Conservation (phyloP, 1,139 yeast genomes). For the Tardiomyces digboiensis region DNA sequence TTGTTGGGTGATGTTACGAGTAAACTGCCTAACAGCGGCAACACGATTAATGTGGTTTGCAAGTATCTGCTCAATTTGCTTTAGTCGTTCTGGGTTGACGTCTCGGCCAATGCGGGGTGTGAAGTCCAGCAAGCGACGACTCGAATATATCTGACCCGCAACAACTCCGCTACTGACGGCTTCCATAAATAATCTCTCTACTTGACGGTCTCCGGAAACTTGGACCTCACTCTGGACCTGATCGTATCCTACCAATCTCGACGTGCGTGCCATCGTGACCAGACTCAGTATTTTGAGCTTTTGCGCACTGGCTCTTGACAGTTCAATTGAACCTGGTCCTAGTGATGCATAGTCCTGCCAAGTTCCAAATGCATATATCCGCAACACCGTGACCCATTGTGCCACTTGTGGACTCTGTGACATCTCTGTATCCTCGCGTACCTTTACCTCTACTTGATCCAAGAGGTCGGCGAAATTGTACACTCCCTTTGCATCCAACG, state of each 20-base stretch:
- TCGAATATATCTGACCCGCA: constrained; percentile 17
- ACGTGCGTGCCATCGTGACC: constrained; percentile 4
- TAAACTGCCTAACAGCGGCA: not conserved
- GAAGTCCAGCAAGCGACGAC: constrained; percentile 12
- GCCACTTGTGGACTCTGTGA: not conserved
- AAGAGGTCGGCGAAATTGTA: constrained; percentile 4
- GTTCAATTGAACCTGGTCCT: not conserved
- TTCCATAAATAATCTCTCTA: constrained; percentile 17
- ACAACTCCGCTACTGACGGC: constrained; percentile 17
- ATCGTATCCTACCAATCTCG: constrained; percentile 1
- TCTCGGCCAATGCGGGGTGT: constrained; percentile 14
- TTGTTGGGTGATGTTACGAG: not conserved
- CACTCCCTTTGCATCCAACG: constrained; percentile 3
- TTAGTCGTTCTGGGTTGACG: constrained; percentile 10
- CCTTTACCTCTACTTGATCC: not conserved
- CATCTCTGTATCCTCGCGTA: not conserved
- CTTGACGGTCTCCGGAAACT: constrained; percentile 1
- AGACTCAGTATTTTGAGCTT: constrained; percentile 7
- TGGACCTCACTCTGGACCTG: constrained; percentile 3
- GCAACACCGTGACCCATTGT: not conserved
- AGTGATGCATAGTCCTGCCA: constrained; percentile 1
- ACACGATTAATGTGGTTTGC: constrained; percentile 5
- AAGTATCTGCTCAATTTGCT: constrained; percentile 8
- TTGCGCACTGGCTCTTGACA: constrained; percentile 2
- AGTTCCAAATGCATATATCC: constrained; percentile 6